A percentile compares a stretch with the other conserved stretches of the same genome.
phyloP scores from a whole-genome alignment of 352 stramenopile species.

The Phytophthora tentaculata region DNA sequence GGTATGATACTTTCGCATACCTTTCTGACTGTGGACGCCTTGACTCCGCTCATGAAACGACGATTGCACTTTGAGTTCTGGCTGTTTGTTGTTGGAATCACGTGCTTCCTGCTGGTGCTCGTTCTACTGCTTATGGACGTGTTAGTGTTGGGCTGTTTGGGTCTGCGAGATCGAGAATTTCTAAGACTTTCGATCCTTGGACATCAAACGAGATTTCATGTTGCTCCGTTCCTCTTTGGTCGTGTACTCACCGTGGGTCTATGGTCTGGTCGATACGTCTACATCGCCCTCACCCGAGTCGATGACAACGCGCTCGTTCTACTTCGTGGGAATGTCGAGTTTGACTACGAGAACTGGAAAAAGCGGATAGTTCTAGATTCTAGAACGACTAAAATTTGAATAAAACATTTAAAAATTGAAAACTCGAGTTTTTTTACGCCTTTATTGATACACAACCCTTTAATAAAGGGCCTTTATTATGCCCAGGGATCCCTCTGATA shows the following conservation, averaged over 20 bases:
- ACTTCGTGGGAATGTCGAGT: background rate
- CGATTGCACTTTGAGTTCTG: constrained; percentile 16
- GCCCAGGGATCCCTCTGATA: no score
- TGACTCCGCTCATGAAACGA: constrained; percentile 21
- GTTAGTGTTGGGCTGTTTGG: no score
- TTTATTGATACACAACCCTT: no score
- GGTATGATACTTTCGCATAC: background rate
- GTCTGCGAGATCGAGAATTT: no score
- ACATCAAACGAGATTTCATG: no score
- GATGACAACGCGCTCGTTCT: background rate
- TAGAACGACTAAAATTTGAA: background rate
- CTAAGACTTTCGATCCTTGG: no score
- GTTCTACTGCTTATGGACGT: background rate
- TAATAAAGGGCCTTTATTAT: no score
- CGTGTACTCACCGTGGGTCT: background rate
- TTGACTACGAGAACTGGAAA: background rate
- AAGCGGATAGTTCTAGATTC: background rate
- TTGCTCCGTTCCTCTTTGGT: no score
- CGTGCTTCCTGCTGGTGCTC: background rate
- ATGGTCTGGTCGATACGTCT: background rate
- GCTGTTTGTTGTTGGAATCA: background rate
- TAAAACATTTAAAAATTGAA: no score
- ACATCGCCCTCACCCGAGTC: background rate
- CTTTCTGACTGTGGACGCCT: constrained; percentile 12
- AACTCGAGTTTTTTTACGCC: no score